Conservation (phyloP, 768 basidiomycete species). For the Leccinum pellstonianum region DNA sequence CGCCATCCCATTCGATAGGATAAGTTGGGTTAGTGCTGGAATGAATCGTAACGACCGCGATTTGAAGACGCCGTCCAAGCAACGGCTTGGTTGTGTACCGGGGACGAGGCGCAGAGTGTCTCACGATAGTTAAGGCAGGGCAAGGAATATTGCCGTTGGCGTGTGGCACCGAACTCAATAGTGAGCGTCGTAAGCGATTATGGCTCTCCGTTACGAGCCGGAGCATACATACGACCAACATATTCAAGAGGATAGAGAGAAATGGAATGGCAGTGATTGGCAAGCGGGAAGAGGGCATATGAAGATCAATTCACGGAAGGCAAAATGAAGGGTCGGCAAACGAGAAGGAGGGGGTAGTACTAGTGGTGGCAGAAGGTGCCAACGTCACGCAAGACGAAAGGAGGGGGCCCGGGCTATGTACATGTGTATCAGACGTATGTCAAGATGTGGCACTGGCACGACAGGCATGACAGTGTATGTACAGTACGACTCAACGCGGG, state of each 20-base stretch:
- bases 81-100: not conserved
- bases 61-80: not conserved
- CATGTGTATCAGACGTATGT: not conserved
- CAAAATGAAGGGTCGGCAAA: slow-evolving; percentile 15
- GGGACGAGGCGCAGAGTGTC: slow-evolving; percentile 1
- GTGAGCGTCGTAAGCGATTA: not conserved
- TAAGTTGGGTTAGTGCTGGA: not conserved
- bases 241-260: slow-evolving; percentile 9
- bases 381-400: not conserved
- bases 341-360: not conserved
- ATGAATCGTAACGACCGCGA: slow-evolving; percentile 3
- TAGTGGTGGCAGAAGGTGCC: not conserved
- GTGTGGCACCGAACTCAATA: slow-evolving; percentile 6
- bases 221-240: not conserved
- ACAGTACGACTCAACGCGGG: not conserved
- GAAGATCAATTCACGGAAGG: not conserved
- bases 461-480: not conserved
- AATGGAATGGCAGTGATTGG: slow-evolving; percentile 2
- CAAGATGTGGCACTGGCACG: not conserved
- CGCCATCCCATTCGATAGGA: not conserved
- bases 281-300: not conserved
- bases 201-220: not conserved
- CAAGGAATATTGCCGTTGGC: slow-evolving; percentile 7
- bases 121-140: slow-evolving; percentile 7
- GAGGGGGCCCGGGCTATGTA: no score